Percentiles rank a stretch among this genome's conserved stretches.
phyloP scores from a whole-genome alignment of 305 asterid genomes.

The Striga hermonthica region DNA sequence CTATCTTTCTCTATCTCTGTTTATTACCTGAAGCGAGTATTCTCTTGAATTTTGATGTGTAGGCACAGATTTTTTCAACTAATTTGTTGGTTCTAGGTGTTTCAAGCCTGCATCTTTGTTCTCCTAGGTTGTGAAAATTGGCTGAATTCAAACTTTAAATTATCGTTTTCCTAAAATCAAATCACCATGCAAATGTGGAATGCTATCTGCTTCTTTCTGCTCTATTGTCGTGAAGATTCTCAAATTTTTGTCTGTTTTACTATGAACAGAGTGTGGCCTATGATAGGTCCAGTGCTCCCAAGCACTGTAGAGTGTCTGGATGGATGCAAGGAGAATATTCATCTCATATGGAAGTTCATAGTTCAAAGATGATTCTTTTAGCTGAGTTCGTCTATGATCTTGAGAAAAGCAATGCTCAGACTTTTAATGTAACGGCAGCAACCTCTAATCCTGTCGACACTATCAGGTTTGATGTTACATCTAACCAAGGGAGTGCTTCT shows the following conservation, averaged over 20 bases:
- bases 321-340: constrained; percentile 51
- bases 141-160: neutral
- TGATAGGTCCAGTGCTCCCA: constrained; percentile 94
- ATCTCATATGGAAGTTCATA: constrained; percentile 29
- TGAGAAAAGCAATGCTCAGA: constrained; percentile 70
- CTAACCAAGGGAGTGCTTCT: constrained; percentile 73
- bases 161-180: too few relatives aligned
- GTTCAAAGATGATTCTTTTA: constrained; percentile 44
- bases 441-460: constrained; percentile 49
- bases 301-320: constrained; percentile 81
- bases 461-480: constrained; percentile 66
- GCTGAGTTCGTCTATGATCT: constrained; percentile 76
- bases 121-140: neutral
- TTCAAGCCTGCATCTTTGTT: neutral
- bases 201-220: neutral
- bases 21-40: too few relatives aligned
- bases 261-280: constrained; percentile 80
- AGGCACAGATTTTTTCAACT: neutral
- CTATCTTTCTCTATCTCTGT: too few relatives aligned
- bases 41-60: too few relatives aligned
- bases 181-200: neutral
- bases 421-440: constrained; percentile 55
- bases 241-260: constrained; percentile 21
- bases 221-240: neutral
- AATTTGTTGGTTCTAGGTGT: neutral